Base-by-base conservation (phyloP, 2,329 filamentous ascomycete genomes). In the Albifimbria verrucaria region DNA sequence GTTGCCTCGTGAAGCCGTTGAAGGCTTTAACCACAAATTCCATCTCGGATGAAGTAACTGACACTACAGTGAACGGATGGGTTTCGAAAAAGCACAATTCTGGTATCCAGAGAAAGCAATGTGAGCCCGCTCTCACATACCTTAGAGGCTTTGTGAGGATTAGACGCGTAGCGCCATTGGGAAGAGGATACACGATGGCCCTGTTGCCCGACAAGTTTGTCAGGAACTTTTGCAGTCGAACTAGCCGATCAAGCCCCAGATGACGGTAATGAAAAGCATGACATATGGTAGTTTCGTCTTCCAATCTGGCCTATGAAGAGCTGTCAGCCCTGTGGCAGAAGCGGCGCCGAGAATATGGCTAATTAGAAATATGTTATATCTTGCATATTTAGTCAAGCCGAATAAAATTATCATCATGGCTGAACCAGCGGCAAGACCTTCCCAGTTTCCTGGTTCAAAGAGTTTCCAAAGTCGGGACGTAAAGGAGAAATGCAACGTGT, bases 71-170 rank as follows among this genome's bases (percentile, higher is more conserved):
- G 53, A 83, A 83, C 0, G 80, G 80, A 55, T 85, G 81, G 1
- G 71, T 79, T 59, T 84, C 75, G 18, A 77, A 69, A 1, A 67
- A 54, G n/a, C 78, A 73, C 32, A 85, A 72, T 2, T 68, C 64
- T 0, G 81, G 81, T 5, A 84, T 73, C 77, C 79, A 83, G 23
- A 84, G 62, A 51, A 81, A 83, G 54, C 77, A 79, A 56, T 85
- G 80, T 0, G 54, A 52, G 25, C 62, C 62, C 0, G 60, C 48
- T 9, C 20, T 52, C 2, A 72, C 70, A 6, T 64, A 57, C 17
- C 60, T 58, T 1, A 72, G 62, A 1, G 72, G 70, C 20, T 73
- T 76, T 58, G 74, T 74, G 17, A 82, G 67, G 2, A 77, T 62
- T 2, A 81, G 64, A 17, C 74, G 68, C 2, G 73, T 76, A 17